Evolutionary conservation across 2,329 filamentous ascomycete species (phyloP), one percentile per base, ranked within the genome.

Genomic region (Sporothrix pseudoabietina): DNA sequence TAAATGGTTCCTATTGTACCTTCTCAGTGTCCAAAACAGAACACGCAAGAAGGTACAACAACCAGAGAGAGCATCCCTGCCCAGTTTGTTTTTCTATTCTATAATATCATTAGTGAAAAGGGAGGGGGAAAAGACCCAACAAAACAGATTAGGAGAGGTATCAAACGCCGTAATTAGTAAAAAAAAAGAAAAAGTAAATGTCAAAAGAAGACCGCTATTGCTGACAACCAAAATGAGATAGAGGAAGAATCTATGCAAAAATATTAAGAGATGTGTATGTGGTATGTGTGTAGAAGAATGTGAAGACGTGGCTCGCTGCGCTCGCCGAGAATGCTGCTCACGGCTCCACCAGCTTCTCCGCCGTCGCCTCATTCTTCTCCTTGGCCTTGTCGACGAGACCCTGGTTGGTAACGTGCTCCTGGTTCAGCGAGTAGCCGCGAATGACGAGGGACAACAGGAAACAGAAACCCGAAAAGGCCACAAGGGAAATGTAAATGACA

Each of bases 401-500:
- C 78, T 87, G 86, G 73, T 86, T 82, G 2, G 84, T 85, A 72
- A 82, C 83, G 73, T 86, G 78, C 71, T 80, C 83, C 72, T 82
- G 80, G 76, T 87, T 83, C 75, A 89, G 79, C 75, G 82, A 81
- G 78, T 84, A 83, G 49, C 81, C 82, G 76, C 86, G 82, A 35
- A 88, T 87, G 74, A 86, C 84, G 0, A 87, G 74, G 76, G 85
- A 88, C 68, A 85, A 80, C 49, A 88, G 66, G 47, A 89, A 79
- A 1, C 85, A 86, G 2, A 87, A 78, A 0, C 79, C 85, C 1
- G 83, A 82, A 49, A 90, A 81, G 0, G 80, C 87, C 41, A 85
- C 82, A 78, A 87, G 84, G 44, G 88, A 83, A 49, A 84, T 83
- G 83, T 85, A 89, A 22, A 90, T 85, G 61, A 85, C 84, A 73